Percentiles rank a stretch among this genome's conserved stretches.
Evolutionary conservation across 2,329 filamentous ascomycete species (phyloP).

Genomic region (Paracorniculantispora psalliotae): DNA sequence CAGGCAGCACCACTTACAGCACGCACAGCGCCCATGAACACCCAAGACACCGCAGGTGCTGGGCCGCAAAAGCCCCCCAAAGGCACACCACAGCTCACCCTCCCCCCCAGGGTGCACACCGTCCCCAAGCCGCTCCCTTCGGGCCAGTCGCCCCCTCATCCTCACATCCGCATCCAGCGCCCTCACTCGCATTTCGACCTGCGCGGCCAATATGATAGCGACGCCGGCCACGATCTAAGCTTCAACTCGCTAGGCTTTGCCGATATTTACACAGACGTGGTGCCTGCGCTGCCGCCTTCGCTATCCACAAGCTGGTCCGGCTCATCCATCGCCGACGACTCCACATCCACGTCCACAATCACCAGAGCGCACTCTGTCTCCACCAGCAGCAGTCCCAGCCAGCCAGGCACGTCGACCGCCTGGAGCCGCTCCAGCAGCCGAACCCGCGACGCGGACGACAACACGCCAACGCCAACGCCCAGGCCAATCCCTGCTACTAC

Average conservation of each 20-base stretch:
- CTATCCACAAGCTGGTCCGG: constrained; percentile 12
- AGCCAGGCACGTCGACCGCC: constrained; percentile 11
- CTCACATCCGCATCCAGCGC: constrained; percentile 13
- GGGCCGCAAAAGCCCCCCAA: not conserved
- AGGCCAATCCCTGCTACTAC: constrained; percentile 5
- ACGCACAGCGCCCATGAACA: not conserved
- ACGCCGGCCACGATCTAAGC: constrained; percentile 5
- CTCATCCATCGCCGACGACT: constrained; percentile 14
- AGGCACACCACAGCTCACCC: not conserved
- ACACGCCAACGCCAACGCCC: constrained; percentile 4
- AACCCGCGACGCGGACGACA: constrained; percentile 12
- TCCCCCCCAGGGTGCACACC: constrained; percentile 11
- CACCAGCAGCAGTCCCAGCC: constrained; percentile 13
- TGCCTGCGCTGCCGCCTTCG: not conserved
- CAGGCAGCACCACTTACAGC: not conserved
- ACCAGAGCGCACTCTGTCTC: constrained; percentile 13
- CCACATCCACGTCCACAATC: constrained; percentile 10
- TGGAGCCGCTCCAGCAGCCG: constrained; percentile 12
- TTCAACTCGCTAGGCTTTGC: constrained; percentile 3
- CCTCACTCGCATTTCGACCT: constrained; percentile 12
- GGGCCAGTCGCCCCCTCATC: constrained; percentile 11
- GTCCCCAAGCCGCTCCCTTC: constrained; percentile 11
- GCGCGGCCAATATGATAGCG: constrained; percentile 8
- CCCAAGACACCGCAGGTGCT: not conserved
- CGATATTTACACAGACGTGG: constrained; percentile 1